Base-by-base conservation (phyloP, 192 early-diverging fungal genomes). In the Mortierella alpina region DNA sequence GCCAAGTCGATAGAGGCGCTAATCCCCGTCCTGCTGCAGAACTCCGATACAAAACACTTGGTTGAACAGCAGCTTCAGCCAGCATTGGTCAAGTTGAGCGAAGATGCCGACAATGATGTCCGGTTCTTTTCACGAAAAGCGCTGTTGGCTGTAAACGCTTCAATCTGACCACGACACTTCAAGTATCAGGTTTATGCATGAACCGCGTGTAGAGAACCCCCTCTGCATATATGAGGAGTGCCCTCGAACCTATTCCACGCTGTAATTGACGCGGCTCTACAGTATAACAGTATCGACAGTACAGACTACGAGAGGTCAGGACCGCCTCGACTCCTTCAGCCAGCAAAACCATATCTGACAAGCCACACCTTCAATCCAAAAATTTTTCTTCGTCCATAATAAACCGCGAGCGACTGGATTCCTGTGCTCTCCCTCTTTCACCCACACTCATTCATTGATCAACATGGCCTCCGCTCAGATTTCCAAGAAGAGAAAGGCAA, bases 71-170 rank as follows among this genome's bases (percentile, higher is more conserved):
- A 92, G 50, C 88, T 99, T 68, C 91, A 92, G 72, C 94, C 96
- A 18, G 90, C 92, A 40, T 89, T 99, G 59, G 83, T 84, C 58
- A 96, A 93, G 63, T 86, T 99, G 58, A 86, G 89, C 58, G 92
- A 95, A 75, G 98, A 99, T 83, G 71, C 86, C 7, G 98, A 99
- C 77, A 90, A 88, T 10, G 98, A 99, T 83, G 98, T 99, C 22
- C 90, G 94, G 76, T 99, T 88, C 86, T 99, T 92, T 88, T 96
- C 96, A 13, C 88, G 91, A 45, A 86, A 91, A 64, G 94, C 97
- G 47, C 70, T 95, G 15, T 42, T 67, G 18, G 58, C 64, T 8
- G 68, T 62, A 40, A 55, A 68, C 31, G 1, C 31, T 31, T 31
- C 31, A 31, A 31, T 31, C 31, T 31, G 31, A 31, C 31, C 31